These are phyloP conservation scores for Kazachstania taianensis DNA, from an alignment of 805 yeast genomes.

Conservation along the genomic window DNA sequence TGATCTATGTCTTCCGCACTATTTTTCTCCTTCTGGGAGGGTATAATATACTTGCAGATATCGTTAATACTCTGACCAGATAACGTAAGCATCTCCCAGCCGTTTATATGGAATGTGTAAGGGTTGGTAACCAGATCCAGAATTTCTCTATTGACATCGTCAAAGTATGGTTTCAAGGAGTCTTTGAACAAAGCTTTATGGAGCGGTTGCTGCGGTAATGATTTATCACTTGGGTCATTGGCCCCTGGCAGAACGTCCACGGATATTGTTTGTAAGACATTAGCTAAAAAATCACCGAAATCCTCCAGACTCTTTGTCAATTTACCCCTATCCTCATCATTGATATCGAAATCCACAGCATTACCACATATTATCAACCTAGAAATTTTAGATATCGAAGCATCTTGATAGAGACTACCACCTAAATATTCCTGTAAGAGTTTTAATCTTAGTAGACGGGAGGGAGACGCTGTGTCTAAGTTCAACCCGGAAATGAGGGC, in stretches of 20 bases:
- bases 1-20: conserved; percentile 17
- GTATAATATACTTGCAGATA: conserved; percentile 53
- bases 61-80: conserved; percentile 83
- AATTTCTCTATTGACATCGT: conserved; percentile 30
- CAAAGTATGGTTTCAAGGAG: conserved; percentile 33
- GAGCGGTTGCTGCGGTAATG: conserved; percentile 86
- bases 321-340: conserved; percentile 40
- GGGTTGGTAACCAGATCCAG: conserved; percentile 59
- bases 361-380: conserved; percentile 67
- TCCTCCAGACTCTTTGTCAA: conserved; percentile 43
- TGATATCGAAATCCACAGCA: conserved; percentile 35
- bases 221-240: conserved; percentile 72
- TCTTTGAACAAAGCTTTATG: conserved; percentile 60
- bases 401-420: conserved; percentile 51
- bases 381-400: conserved; percentile 30
- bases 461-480: conserved; percentile 37
- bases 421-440: conserved; percentile 57
- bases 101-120: conserved; percentile 50
- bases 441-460: conserved; percentile 37
- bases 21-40: conserved; percentile 27
- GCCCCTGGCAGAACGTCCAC: conserved; percentile 78
- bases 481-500: conserved; percentile 73
- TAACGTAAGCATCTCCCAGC: conserved; percentile 53
- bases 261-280: conserved; percentile 50
- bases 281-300: conserved; percentile 51